These are phyloP conservation scores for Cenococcum geophilum DNA, from an alignment of 495 filamentous ascomycete genomes.

Conservation along the genomic window DNA sequence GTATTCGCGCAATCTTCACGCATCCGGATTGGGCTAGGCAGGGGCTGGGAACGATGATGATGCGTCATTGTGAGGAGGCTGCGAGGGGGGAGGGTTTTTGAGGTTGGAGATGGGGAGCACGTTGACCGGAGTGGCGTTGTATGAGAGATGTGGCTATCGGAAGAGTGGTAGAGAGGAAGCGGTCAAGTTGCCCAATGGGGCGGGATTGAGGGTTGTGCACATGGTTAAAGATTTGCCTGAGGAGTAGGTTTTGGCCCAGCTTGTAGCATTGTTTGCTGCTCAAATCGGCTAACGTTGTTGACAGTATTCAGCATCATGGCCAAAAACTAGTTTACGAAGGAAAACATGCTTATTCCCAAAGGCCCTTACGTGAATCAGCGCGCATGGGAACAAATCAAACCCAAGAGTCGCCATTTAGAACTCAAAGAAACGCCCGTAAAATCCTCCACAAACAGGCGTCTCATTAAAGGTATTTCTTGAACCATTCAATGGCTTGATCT, in stretches of 20 bases:
- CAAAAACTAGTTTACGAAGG: too few relatives aligned
- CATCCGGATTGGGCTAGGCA: constrained; percentile 19
- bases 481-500: constrained; percentile 2
- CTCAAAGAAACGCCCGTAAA: too few relatives aligned
- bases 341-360: too few relatives aligned
- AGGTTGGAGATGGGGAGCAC: constrained; percentile 28
- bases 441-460: too few relatives aligned
- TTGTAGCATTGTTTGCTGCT: too few relatives aligned
- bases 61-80: constrained; percentile 26
- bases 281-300: too few relatives aligned
- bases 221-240: constrained; percentile 21
- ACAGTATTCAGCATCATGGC: too few relatives aligned
- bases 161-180: constrained; percentile 24
- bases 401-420: too few relatives aligned
- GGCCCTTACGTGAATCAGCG: too few relatives aligned
- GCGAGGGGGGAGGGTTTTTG: constrained; percentile 19
- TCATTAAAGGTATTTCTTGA: background rate
- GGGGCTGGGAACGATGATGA: constrained; percentile 28
- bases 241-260: too few relatives aligned
- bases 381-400: too few relatives aligned
- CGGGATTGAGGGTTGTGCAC: constrained; percentile 26
- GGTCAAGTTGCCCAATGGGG: constrained; percentile 25
- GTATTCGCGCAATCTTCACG: constrained; percentile 28
- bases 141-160: constrained; percentile 28
- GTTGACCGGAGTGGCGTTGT: constrained; percentile 24